phyloP scores from a whole-genome alignment of 2,329 filamentous ascomycete genomes.

The Fusarium penzigii region DNA sequence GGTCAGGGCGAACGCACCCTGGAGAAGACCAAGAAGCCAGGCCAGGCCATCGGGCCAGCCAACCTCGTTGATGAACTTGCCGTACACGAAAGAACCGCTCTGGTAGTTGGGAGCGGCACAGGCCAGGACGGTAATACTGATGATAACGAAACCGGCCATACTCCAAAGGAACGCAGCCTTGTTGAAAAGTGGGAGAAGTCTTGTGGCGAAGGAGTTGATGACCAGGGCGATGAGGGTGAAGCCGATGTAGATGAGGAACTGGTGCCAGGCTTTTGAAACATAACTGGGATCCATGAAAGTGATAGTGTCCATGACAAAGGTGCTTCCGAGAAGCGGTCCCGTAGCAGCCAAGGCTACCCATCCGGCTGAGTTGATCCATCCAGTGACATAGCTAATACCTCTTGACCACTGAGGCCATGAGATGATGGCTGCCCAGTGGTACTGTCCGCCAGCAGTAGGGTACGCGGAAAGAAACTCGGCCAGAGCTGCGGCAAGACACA shows the following conservation, averaged over 20 bases:
- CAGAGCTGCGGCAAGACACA: slow-evolving; percentile 68
- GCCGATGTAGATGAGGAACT: slow-evolving; percentile 71
- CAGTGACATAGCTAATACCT: slow-evolving; percentile 67
- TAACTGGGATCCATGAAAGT: slow-evolving; percentile 61
- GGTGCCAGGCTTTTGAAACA: slow-evolving; percentile 63
- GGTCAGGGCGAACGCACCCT: slow-evolving; percentile 51
- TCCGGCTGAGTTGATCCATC: slow-evolving; percentile 73
- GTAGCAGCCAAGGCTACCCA: slow-evolving; percentile 72
- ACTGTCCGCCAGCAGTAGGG: slow-evolving; percentile 61
- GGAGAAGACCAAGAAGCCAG: slow-evolving; percentile 56
- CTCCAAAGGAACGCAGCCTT: slow-evolving; percentile 73
- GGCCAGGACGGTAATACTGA: slow-evolving; percentile 68
- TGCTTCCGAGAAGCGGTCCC: slow-evolving; percentile 65
- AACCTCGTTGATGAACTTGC: slow-evolving; percentile 66
- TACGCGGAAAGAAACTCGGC: slow-evolving; percentile 72
- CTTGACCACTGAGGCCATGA: slow-evolving; percentile 61
- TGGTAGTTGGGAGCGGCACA: slow-evolving; percentile 67
- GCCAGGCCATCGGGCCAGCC: slow-evolving; percentile 70
- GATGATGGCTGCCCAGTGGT: slow-evolving; percentile 71
- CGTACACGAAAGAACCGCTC: slow-evolving; percentile 65
- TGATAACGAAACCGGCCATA: slow-evolving; percentile 66
- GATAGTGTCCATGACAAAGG: slow-evolving; percentile 67
- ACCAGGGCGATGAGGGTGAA: slow-evolving; percentile 62
- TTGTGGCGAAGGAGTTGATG: slow-evolving; percentile 63
- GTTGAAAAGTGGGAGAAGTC: slow-evolving; percentile 63